Evolutionary conservation across 106 monocot species (phyloP).

Genomic region (Dendrobium huoshanense): DNA sequence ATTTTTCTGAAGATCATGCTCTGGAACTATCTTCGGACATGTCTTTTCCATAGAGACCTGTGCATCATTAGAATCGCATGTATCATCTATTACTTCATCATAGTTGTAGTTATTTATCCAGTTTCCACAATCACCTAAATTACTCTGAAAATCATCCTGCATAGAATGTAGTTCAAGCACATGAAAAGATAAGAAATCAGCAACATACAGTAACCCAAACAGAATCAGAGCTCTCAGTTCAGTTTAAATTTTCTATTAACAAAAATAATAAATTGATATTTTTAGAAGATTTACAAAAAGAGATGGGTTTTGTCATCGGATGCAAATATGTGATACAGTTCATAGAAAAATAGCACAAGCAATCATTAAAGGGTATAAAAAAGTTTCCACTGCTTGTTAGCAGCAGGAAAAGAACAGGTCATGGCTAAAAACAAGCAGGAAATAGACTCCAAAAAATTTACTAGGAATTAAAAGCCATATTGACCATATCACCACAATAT

Average conservation of each 20-base stretch:
- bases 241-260: background rate
- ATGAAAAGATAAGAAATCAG: background rate
- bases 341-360: background rate
- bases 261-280: background rate
- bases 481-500: background rate
- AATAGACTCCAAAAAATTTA: background rate
- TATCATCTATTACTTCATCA: background rate
- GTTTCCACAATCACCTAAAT: background rate
- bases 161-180: background rate
- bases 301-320: background rate
- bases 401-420: background rate
- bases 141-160: conserved; percentile 2
- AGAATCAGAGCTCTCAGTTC: background rate
- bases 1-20: background rate
- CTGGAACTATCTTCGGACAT: background rate
- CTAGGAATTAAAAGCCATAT: background rate
- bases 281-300: background rate
- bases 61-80: background rate
- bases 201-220: background rate
- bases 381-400: background rate
- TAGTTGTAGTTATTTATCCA: background rate
- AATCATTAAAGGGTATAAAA: background rate
- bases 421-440: background rate
- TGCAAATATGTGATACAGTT: background rate
- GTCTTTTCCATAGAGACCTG: background rate